These are phyloP conservation scores for Centaurea solstitialis DNA, from an alignment of 129 eudicot genomes.

Conservation along the genomic window DNA sequence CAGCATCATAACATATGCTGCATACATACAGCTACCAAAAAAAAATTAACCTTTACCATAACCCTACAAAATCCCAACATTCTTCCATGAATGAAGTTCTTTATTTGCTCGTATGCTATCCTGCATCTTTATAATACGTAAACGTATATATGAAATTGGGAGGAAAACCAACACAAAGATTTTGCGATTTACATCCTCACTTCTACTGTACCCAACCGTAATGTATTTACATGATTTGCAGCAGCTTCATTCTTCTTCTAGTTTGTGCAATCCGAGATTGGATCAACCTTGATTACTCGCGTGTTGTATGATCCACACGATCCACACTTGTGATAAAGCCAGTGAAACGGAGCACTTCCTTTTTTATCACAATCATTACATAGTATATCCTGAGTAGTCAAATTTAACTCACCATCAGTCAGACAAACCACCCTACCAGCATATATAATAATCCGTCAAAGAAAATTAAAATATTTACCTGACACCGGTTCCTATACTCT, in stretches of 20 bases:
- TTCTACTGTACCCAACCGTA: constrained; percentile 15
- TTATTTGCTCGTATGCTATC: constrained; percentile 35
- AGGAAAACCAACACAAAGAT: constrained; percentile 31
- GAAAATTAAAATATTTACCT: constrained; percentile 45
- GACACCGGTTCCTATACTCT: constrained; percentile 83
- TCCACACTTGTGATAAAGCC: constrained; percentile 93
- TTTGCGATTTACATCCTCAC: constrained; percentile 32
- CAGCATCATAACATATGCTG: neutral
- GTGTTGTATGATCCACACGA: constrained; percentile 91
- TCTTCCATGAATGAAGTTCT: neutral
- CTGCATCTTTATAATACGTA: constrained; percentile 4
- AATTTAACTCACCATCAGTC: neutral
- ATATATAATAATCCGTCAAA: neutral
- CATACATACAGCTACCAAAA: neutral
- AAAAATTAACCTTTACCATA: constrained; percentile 12
- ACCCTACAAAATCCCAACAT: constrained; percentile 15
- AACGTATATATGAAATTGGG: constrained; percentile 2
- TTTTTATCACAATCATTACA: constrained; percentile 90
- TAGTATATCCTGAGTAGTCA: constrained; percentile 65
- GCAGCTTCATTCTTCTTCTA: constrained; percentile 18
- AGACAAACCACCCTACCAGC: neutral
- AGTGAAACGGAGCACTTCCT: constrained; percentile 84
- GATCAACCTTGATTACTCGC: constrained; percentile 80
- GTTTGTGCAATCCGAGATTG: constrained; percentile 49
- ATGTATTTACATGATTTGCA: constrained; percentile 27